Evolutionary conservation across 2,329 filamentous ascomycete species (phyloP).

Genomic region (Calonectria crousiana): DNA sequence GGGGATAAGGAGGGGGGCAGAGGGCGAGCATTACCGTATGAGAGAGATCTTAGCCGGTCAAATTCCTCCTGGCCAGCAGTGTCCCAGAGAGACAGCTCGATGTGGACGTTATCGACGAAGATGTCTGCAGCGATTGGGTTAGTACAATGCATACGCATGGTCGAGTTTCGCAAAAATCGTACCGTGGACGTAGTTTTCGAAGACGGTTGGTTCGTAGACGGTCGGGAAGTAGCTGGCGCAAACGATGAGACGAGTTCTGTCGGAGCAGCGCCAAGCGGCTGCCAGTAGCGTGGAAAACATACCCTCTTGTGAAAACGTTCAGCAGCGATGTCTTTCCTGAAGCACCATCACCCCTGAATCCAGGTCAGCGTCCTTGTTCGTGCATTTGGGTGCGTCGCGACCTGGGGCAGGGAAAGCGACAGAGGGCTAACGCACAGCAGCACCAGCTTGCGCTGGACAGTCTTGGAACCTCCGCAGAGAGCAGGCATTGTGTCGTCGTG

Average conservation of each 20-base stretch:
- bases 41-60: constrained; percentile 92
- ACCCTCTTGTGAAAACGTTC: constrained; percentile 99
- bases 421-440: constrained; percentile 71
- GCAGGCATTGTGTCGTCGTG: constrained; percentile 42
- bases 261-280: background rate
- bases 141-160: constrained; percentile 16
- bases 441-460: constrained; percentile 95
- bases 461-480: constrained; percentile 80
- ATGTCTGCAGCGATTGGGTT: constrained; percentile 74
- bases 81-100: constrained; percentile 98
- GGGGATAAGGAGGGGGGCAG: background rate
- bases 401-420: background rate
- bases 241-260: constrained; percentile 30
- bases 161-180: constrained; percentile 46
- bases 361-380: constrained; percentile 27
- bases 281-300: constrained; percentile 49
- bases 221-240: constrained; percentile 88
- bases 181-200: constrained; percentile 99
- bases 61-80: constrained; percentile 99
- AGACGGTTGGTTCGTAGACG: constrained; percentile 97
- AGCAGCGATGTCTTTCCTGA: constrained; percentile 97
- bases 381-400: constrained; percentile 1
- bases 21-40: constrained; percentile 75
- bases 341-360: constrained; percentile 86
- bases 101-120: constrained; percentile 96